These are phyloP conservation scores for Wickerhamomyces chambardii DNA, from an alignment of 805 yeast genomes.

Conservation along the genomic window DNA sequence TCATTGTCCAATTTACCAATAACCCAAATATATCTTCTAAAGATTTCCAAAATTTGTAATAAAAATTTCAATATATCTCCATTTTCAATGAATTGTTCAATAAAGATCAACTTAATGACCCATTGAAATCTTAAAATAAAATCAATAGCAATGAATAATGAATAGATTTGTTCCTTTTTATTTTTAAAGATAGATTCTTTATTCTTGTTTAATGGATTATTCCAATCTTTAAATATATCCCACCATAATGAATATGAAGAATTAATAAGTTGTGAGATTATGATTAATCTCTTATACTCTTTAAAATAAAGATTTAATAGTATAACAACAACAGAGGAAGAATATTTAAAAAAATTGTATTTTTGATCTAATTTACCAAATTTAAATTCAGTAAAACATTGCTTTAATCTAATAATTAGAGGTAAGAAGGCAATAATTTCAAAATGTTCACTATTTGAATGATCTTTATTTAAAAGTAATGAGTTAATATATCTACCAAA, in stretches of 20 bases:
- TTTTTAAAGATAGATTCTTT: conserved; percentile 4
- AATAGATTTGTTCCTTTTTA: conserved; percentile 1
- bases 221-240: conserved; percentile 93
- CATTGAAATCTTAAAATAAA: background rate
- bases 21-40: conserved; percentile 88
- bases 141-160: conserved; percentile 1
- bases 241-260: conserved; percentile 77
- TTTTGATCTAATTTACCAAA: conserved; percentile 44
- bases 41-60: conserved; percentile 65
- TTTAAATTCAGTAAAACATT: conserved; percentile 66
- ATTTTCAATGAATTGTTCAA: too few relatives aligned
- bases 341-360: conserved; percentile 68
- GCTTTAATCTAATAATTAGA: conserved; percentile 65
- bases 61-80: conserved; percentile 21
- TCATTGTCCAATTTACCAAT: conserved; percentile 80
- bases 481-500: conserved; percentile 26
- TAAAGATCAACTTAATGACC: background rate
- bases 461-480: background rate
- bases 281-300: conserved; percentile 14
- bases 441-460: conserved; percentile 9
- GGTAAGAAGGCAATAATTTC: conserved; percentile 39
- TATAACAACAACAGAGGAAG: conserved; percentile 32
- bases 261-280: conserved; percentile 42
- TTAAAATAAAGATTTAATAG: conserved; percentile 8
- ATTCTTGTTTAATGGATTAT: conserved; percentile 44